Base-by-base conservation (phyloP, 768 basidiomycete genomes). In the Suillus subalutaceus region DNA sequence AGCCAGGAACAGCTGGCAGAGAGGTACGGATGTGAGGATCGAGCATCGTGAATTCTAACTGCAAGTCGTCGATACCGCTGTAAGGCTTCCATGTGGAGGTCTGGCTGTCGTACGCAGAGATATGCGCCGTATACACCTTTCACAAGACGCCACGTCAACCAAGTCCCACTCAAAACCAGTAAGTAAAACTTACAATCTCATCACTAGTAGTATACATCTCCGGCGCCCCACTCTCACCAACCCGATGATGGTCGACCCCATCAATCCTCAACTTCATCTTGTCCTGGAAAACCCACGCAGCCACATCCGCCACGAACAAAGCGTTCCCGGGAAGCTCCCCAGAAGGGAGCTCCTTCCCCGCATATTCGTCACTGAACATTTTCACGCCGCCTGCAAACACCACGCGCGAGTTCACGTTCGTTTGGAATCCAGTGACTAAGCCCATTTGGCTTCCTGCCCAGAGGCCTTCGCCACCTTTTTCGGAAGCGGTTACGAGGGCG, bases 1-100 rank as follows among this genome's bases (percentile, higher is more conserved):
- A 69, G 1, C 84, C 85, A 5, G 80, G 63, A 10, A 88, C 86
- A 13, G 90, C 83, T 13, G 77, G 81, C 12, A 99, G 84, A 8
- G 90, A 79, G 16, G 89, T 94, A 43, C 97, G 93, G 66, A 99
- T 81, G 77, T 97, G 96, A 1, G 97, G 97, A 77, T 99, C 97
- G 48, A 99, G 88, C 97, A 99, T 99, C 26, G 95, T 97, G 75
- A 99, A 98, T 71, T 97, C 96, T 61, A 99, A 83, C 72, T 98
- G 97, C 37, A 99, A 74, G 75, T 99, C 97, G 13, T 79, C 76
- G 61, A 94, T 76, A 40, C 84, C 86, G 15, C 89, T 88, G 75
- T 89, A 89, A 0, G 94, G 90, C 62, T 80, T 80, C 94, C 95
- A 98, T 15, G 74, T 75, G 10, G 81, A 79, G 7, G 81, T 83